phyloP scores from a whole-genome alignment of 768 basidiomycete species.

The Lentinus tigrinus region DNA sequence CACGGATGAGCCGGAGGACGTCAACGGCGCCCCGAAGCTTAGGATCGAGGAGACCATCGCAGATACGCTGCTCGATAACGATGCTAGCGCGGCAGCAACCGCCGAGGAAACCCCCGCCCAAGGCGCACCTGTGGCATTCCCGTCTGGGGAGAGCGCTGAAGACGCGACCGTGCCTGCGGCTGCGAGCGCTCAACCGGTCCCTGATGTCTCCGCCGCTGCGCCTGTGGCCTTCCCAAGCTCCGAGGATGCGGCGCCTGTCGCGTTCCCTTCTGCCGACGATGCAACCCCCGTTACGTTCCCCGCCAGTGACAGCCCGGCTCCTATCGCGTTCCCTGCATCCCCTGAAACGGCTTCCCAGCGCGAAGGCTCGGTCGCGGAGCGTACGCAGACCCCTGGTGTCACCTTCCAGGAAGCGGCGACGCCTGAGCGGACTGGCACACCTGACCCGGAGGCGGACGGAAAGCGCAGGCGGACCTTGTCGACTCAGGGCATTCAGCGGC shows the following conservation, averaged over 20 bases:
- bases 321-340: constrained; percentile 33
- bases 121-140: constrained; percentile 9
- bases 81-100: constrained; percentile 12
- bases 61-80: constrained; percentile 23
- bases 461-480: constrained; percentile 75
- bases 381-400: constrained; percentile 43
- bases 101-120: constrained; percentile 4
- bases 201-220: constrained; percentile 18
- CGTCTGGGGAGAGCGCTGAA: constrained; percentile 18
- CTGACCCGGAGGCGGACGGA: constrained; percentile 70
- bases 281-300: constrained; percentile 35
- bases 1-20: constrained; percentile 10
- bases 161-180: constrained; percentile 10
- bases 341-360: constrained; percentile 32
- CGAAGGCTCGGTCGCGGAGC: constrained; percentile 29
- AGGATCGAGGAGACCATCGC: constrained; percentile 26
- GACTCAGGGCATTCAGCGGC: constrained; percentile 82
- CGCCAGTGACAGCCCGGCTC: constrained; percentile 26
- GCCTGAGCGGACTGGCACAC: constrained; percentile 68
- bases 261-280: constrained; percentile 33
- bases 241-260: constrained; percentile 31
- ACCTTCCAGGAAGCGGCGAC: constrained; percentile 64
- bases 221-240: constrained; percentile 26
- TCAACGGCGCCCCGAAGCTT: constrained; percentile 2
- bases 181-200: constrained; percentile 6